Conservation (phyloP, 1,284 basidiomycete species). For the Cystobasidium sp. region DNA sequence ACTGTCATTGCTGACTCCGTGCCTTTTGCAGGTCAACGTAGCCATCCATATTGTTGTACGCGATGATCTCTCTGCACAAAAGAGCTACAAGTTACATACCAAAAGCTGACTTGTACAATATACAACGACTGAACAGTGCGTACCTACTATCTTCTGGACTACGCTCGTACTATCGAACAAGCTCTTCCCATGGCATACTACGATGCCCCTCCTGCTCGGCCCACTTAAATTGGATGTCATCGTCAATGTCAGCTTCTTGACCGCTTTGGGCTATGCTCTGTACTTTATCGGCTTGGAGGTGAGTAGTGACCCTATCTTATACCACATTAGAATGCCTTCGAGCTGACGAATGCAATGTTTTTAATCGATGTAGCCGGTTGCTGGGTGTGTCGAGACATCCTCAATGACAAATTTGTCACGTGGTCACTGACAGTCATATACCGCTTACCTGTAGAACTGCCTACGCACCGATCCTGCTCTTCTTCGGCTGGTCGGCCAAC, state of each 20-base stretch:
- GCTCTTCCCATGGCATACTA: slow-evolving; percentile 38
- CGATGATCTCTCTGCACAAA: neutral
- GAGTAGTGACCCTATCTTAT: too few species aligned
- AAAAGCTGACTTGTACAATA: neutral
- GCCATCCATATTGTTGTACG: slow-evolving; percentile 29
- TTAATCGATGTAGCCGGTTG: slow-evolving; percentile 13
- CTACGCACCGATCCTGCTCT: slow-evolving; percentile 51
- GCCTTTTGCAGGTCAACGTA: slow-evolving; percentile 45
- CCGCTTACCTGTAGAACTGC: slow-evolving; percentile 43
- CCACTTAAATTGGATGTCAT: slow-evolving; percentile 38
- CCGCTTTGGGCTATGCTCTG: slow-evolving; percentile 46
- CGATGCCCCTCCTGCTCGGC: slow-evolving; percentile 42
- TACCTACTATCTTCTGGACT: slow-evolving; percentile 51
- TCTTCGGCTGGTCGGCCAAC: slow-evolving; percentile 51
- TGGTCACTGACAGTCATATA: neutral
- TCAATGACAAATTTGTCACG: neutral
- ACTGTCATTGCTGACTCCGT: neutral
- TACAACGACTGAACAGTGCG: slow-evolving; percentile 45
- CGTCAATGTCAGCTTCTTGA: slow-evolving; percentile 47
- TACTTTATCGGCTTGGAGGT: slow-evolving; percentile 54
- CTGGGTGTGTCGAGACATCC: slow-evolving; percentile 18
- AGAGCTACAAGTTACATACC: neutral
- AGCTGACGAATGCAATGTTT: neutral
- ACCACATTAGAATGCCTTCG: neutral
- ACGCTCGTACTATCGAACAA: slow-evolving; percentile 48